These are phyloP conservation scores for Peniophora sp. DNA, from an alignment of 1,284 basidiomycete genomes.

Conservation along the genomic window DNA sequence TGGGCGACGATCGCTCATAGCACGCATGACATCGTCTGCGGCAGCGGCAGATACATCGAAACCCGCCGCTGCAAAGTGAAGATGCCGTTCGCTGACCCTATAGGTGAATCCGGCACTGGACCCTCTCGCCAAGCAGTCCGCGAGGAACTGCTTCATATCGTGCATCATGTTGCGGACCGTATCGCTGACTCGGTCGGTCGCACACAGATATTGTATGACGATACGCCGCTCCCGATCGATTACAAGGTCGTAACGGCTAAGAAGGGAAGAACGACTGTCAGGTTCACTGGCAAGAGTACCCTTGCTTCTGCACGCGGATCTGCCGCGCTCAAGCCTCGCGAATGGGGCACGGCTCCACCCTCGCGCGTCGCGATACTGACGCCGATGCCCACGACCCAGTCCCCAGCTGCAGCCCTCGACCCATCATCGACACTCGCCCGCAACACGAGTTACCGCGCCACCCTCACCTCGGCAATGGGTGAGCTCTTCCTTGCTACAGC, in stretches of 20 bases:
- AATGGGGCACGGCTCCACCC: slow-evolving; percentile 9
- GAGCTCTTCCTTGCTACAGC: slow-evolving; percentile 28
- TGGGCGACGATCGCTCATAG: slow-evolving; percentile 30
- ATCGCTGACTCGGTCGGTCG: slow-evolving; percentile 28
- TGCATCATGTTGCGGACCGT: slow-evolving; percentile 30
- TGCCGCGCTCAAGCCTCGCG: slow-evolving; percentile 4
- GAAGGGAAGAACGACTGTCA: background rate
- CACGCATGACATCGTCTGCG: slow-evolving; percentile 32
- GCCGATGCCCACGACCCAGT: slow-evolving; percentile 34
- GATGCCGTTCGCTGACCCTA: slow-evolving; percentile 10
- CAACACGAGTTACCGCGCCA: slow-evolving; percentile 39
- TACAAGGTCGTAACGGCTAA: background rate
- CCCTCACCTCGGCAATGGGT: slow-evolving; percentile 30
- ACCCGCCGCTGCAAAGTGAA: slow-evolving; percentile 20
- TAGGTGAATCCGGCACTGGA: background rate
- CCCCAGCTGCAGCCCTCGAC: slow-evolving; percentile 37
- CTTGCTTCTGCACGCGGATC: slow-evolving; percentile 8
- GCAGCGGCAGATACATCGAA: slow-evolving; percentile 38
- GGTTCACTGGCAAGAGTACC: slow-evolving; percentile 3
- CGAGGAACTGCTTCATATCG: slow-evolving; percentile 10
- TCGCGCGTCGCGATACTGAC: slow-evolving; percentile 35
- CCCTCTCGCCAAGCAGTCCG: too few relatives aligned
- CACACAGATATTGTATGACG: slow-evolving; percentile 17
- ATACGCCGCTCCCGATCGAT: background rate
- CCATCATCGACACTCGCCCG: slow-evolving; percentile 37